Evolutionary conservation across 805 yeast species (phyloP).

Genomic region (Schwanniomyces polymorphus): DNA sequence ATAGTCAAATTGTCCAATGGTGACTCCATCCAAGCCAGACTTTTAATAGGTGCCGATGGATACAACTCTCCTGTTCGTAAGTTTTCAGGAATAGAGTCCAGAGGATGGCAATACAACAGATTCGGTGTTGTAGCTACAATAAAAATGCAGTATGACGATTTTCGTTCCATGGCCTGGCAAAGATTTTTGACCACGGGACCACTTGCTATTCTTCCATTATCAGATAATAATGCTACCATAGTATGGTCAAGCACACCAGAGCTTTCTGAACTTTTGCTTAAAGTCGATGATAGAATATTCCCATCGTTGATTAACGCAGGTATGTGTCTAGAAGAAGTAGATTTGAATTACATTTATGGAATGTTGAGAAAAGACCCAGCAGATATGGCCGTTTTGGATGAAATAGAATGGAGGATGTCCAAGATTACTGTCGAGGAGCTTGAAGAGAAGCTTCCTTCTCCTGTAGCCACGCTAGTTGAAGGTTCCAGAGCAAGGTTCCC

Average conservation of each 20-base stretch:
- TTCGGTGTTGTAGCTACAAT: constrained; percentile 94
- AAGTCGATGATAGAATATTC: constrained; percentile 62
- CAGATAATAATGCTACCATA: constrained; percentile 81
- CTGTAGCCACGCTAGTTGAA: constrained; percentile 55
- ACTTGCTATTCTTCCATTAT: constrained; percentile 85
- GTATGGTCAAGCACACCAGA: constrained; percentile 92
- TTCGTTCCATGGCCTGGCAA: constrained; percentile 83
- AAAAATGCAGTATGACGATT: constrained; percentile 70
- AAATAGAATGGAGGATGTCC: constrained; percentile 70
- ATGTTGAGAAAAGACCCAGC: constrained; percentile 34
- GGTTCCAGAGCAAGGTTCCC: constrained; percentile 87
- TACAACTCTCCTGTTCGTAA: constrained; percentile 88
- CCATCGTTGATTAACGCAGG: constrained; percentile 81
- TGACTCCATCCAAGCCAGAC: constrained; percentile 58
- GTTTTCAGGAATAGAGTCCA: constrained; percentile 75
- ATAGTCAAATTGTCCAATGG: constrained; percentile 68
- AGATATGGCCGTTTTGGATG: constrained; percentile 56
- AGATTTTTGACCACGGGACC: constrained; percentile 92
- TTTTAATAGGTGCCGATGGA: constrained; percentile 95
- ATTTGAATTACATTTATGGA: constrained; percentile 67
- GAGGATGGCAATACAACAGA: constrained; percentile 90
- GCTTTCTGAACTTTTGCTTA: constrained; percentile 60
- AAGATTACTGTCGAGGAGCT: constrained; percentile 41
- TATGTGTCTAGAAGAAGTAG: constrained; percentile 73
- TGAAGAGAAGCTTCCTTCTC: constrained; percentile 67